Evolutionary conservation across 75 land plant species (phyloP).

Genomic region (Azolla pinnata): DNA sequence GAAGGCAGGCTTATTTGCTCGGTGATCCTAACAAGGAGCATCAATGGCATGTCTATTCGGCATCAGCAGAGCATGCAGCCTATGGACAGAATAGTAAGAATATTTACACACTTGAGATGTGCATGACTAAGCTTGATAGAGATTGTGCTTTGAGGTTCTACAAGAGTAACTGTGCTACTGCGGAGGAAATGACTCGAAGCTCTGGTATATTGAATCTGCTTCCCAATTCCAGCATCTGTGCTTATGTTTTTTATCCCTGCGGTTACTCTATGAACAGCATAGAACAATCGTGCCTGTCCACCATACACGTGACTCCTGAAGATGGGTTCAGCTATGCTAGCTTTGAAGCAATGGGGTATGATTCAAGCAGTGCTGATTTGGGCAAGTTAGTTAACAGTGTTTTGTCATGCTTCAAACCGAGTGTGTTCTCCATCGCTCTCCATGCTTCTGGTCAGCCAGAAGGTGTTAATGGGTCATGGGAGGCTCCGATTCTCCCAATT

Average conservation of each 20-base stretch:
- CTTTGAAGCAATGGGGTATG: conserved; percentile 50
- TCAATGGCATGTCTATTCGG: conserved; percentile 68
- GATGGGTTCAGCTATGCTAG: conserved; percentile 68
- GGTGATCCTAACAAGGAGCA: conserved; percentile 17
- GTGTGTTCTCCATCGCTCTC: conserved; percentile 36
- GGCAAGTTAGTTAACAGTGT: conserved; percentile 23
- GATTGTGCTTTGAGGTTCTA: conserved; percentile 10
- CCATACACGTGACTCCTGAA: conserved; percentile 68
- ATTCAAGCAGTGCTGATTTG: conserved; percentile 18
- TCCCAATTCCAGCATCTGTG: conserved; percentile 44
- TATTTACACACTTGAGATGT: conserved; percentile 32
- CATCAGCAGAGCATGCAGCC: conserved; percentile 20
- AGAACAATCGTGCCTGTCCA: conserved; percentile 35
- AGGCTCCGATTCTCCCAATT: neutral
- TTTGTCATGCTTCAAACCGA: conserved; percentile 36
- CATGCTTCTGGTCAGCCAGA: conserved; percentile 12
- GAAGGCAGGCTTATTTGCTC: conserved; percentile 58
- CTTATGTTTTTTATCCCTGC: conserved; percentile 60
- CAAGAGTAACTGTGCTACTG: conserved; percentile 15
- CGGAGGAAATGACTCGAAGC: conserved; percentile 29
- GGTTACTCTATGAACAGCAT: conserved; percentile 65
- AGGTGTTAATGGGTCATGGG: neutral
- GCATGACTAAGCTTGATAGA: conserved; percentile 27
- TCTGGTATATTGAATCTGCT: conserved; percentile 40
- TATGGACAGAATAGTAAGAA: conserved; percentile 5